phyloP scores from a whole-genome alignment of 306 rosid genomes.

The Lathyrus tuberosus region DNA sequence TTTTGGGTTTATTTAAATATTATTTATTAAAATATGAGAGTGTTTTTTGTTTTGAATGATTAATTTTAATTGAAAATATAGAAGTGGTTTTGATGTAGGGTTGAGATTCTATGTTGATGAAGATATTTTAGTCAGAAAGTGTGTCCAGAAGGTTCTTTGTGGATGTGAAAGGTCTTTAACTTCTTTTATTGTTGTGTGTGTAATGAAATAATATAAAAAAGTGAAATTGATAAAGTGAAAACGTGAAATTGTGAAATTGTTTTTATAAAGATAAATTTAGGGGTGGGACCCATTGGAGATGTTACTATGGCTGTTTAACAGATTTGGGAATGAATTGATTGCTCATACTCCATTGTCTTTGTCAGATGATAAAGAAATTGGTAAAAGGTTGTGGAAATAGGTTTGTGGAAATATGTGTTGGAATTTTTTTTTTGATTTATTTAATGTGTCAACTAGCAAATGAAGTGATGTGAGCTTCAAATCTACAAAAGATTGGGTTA shows the following conservation, averaged over 20 bases:
- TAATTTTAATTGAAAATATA: background rate
- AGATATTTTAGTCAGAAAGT: conserved; percentile 65
- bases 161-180: conserved; percentile 38
- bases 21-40: background rate
- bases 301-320: conserved; percentile 31
- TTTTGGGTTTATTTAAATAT: conserved; percentile 1
- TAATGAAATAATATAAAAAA: background rate
- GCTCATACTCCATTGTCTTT: conserved; percentile 28
- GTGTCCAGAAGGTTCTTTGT: conserved; percentile 89
- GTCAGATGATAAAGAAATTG: conserved; percentile 23
- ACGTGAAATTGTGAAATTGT: conserved; percentile 21
- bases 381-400: conserved; percentile 6
- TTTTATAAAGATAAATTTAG: background rate
- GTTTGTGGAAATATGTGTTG: background rate
- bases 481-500: background rate
- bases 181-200: conserved; percentile 15
- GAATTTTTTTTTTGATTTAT: background rate
- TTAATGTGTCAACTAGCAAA: background rate
- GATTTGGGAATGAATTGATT: conserved; percentile 39
- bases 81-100: conserved; percentile 54
- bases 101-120: conserved; percentile 50
- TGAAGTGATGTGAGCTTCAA: conserved; percentile 5
- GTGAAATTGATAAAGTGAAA: background rate
- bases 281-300: conserved; percentile 23
- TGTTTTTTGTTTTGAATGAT: conserved; percentile 4